Percentiles rank a stretch among this genome's conserved stretches.
phyloP scores from a whole-genome alignment of 768 basidiomycete genomes.

The Calocybe indica region DNA sequence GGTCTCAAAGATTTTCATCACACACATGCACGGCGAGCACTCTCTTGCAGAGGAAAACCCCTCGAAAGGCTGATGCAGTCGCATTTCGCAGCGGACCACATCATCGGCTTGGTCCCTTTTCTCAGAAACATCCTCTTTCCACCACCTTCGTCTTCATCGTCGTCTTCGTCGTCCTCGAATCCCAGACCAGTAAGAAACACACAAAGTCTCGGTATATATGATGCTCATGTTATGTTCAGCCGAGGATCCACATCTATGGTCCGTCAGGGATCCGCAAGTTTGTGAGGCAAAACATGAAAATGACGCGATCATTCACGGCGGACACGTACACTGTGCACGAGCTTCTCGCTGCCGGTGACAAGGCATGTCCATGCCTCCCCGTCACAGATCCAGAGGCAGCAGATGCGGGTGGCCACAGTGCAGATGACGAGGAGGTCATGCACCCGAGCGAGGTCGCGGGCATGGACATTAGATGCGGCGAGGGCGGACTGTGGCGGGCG shows the following conservation, averaged over 20 bases:
- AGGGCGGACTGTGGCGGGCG: conserved; percentile 63
- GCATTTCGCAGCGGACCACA: conserved; percentile 52
- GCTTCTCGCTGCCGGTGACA: conserved; percentile 53
- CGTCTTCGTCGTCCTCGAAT: conserved; percentile 9
- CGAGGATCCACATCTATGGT: conserved; percentile 68
- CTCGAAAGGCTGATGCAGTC: not conserved
- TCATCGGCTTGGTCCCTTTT: conserved; percentile 67
- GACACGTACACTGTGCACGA: conserved; percentile 77
- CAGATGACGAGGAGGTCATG: conserved; percentile 25
- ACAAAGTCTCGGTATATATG: conserved; percentile 6
- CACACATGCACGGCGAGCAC: conserved; percentile 72
- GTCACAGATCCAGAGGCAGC: conserved; percentile 14
- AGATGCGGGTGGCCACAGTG: too few species aligned
- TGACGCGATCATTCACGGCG: conserved; percentile 57
- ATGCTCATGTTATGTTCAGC: conserved; percentile 21
- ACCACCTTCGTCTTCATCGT: conserved; percentile 20
- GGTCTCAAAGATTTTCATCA: conserved; percentile 71
- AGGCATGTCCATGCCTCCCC: conserved; percentile 42
- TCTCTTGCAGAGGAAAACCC: not conserved
- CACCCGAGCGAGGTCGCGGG: conserved; percentile 66
- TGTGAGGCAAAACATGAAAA: conserved; percentile 61
- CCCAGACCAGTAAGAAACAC: conserved; percentile 11
- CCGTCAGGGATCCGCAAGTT: conserved; percentile 74
- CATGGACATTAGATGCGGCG: conserved; percentile 44
- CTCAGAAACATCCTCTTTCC: conserved; percentile 54